Evolutionary conservation across 441 rosid species (phyloP).

Genomic region (Biscutella laevigata): DNA sequence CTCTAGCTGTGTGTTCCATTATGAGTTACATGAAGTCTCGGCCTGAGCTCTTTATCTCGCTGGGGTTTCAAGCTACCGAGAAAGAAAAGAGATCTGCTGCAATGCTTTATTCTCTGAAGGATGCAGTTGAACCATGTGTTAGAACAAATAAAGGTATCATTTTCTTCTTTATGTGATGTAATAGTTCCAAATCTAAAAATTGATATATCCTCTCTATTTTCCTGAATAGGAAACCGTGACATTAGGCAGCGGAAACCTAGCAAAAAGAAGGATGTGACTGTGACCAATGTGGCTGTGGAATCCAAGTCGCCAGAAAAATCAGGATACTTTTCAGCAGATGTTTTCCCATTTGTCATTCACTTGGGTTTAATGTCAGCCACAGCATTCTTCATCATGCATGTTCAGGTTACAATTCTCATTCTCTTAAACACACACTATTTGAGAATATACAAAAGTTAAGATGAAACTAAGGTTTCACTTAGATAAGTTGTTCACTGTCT

Average conservation of each 20-base stretch:
- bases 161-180: background rate
- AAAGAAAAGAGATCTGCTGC: slow-evolving; percentile 35
- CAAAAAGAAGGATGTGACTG: slow-evolving; percentile 19
- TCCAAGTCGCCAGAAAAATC: slow-evolving; percentile 21
- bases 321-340: slow-evolving; percentile 38
- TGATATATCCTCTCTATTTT: slow-evolving; percentile 7
- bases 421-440: background rate
- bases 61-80: slow-evolving; percentile 54
- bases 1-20: slow-evolving; percentile 59
- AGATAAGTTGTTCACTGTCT: no score
- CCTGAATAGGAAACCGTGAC: slow-evolving; percentile 36
- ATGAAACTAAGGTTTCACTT: background rate
- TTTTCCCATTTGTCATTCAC: slow-evolving; percentile 62
- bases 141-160: slow-evolving; percentile 34
- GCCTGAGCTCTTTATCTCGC: slow-evolving; percentile 40
- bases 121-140: slow-evolving; percentile 14
- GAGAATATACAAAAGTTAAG: background rate
- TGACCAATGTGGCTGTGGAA: slow-evolving; percentile 17
- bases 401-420: slow-evolving; percentile 50
- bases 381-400: slow-evolving; percentile 79
- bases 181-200: background rate
- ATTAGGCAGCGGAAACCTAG: slow-evolving; percentile 48
- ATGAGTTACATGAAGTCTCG: slow-evolving; percentile 44
- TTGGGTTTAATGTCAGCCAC: slow-evolving; percentile 65
- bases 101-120: slow-evolving; percentile 26